Evolutionary conservation across 129 eudicot species (phyloP).

Genomic region (Ambrosia trifida): DNA sequence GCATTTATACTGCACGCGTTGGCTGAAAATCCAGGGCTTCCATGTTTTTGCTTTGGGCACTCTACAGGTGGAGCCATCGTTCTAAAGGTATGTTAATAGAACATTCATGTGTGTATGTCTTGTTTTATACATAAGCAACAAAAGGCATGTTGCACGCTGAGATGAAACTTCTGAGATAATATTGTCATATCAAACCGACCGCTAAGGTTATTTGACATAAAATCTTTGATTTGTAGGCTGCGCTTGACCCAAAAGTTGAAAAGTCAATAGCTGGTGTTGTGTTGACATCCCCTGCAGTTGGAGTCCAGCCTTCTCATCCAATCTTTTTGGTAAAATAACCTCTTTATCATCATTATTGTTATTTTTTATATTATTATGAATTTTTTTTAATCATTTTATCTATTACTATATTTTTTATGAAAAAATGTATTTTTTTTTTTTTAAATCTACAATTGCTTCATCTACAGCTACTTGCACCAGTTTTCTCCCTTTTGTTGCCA

Average conservation of each 20-base stretch:
- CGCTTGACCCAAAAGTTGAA: constrained; percentile 68
- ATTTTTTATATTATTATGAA: background rate
- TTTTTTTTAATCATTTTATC: too few relatives aligned
- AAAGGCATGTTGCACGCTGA: too few relatives aligned
- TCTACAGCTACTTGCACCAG: constrained; percentile 67
- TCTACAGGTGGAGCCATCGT: constrained; percentile 93
- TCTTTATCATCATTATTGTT: background rate
- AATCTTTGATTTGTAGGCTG: constrained; percentile 47
- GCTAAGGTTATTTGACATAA: background rate
- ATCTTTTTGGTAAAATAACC: constrained; percentile 49
- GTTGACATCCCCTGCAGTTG: constrained; percentile 88
- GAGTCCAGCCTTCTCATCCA: constrained; percentile 91
- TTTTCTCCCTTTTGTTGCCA: constrained; percentile 68
- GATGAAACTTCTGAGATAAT: too few relatives aligned
- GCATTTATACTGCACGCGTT: constrained; percentile 55
- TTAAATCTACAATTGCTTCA: background rate
- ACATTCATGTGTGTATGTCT: background rate
- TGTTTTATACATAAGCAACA: too few relatives aligned
- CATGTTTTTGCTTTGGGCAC: constrained; percentile 94
- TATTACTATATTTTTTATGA: background rate
- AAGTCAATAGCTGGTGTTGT: constrained; percentile 58
- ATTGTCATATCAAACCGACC: too few relatives aligned
- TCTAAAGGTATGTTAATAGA: constrained; percentile 58
- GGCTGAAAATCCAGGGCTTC: constrained; percentile 73
- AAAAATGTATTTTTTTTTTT: background rate